Evolutionary conservation across 306 rosid genomes (phyloP).

Genomic region (Gynostemma pentaphyllum): DNA sequence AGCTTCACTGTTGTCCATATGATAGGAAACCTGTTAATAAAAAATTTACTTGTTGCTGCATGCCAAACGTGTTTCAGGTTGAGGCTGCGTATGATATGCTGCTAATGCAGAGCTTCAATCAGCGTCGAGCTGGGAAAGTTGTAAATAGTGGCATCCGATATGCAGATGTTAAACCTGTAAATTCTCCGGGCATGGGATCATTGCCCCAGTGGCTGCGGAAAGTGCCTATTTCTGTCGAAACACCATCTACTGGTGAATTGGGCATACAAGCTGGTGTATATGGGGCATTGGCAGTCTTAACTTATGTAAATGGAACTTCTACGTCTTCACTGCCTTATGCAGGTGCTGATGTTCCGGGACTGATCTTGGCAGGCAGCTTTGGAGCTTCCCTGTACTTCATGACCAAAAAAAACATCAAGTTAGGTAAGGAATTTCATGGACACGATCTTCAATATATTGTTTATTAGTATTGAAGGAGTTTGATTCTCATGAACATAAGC

Average conservation of each 20-base stretch:
- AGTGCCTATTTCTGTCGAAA: slow-evolving; percentile 53
- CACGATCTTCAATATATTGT: not conserved
- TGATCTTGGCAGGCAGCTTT: slow-evolving; percentile 97
- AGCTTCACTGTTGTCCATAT: not conserved
- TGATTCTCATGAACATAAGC: slow-evolving; percentile 5
- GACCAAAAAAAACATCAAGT: slow-evolving; percentile 78
- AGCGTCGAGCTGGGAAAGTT: slow-evolving; percentile 85
- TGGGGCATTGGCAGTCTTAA: slow-evolving; percentile 80
- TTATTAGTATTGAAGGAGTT: slow-evolving; percentile 11
- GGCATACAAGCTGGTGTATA: slow-evolving; percentile 92
- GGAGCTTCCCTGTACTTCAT: slow-evolving; percentile 96
- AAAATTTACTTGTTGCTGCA: not conserved
- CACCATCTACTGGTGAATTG: slow-evolving; percentile 64
- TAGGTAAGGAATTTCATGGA: slow-evolving; percentile 42
- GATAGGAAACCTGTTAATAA: not conserved
- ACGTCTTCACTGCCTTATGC: slow-evolving; percentile 36
- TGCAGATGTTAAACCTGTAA: slow-evolving; percentile 88
- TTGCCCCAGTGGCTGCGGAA: slow-evolving; percentile 82
- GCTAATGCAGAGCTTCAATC: slow-evolving; percentile 86
- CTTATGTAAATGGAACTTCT: slow-evolving; percentile 62
- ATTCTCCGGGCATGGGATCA: slow-evolving; percentile 37
- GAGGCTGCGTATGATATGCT: slow-evolving; percentile 99
- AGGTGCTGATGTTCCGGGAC: slow-evolving; percentile 88
- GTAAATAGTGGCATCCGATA: slow-evolving; percentile 62
- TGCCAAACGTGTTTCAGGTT: slow-evolving; percentile 27